Evolutionary conservation across 176 grass and related monocot genomes (phyloP).

Genomic region (Calamus simplicifolius): DNA sequence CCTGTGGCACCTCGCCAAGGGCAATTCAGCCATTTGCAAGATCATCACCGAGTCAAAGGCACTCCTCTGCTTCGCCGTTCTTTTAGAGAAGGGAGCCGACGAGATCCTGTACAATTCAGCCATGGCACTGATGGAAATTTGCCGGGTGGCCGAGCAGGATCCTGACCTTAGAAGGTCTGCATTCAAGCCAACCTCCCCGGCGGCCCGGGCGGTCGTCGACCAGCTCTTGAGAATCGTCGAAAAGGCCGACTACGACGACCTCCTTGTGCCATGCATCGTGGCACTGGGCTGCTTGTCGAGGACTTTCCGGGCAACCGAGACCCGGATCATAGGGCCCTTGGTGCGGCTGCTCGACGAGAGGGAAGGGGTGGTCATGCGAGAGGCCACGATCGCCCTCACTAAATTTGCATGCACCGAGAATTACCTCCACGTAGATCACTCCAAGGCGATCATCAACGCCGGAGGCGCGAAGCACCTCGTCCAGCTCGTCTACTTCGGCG

Average conservation of each 20-base stretch:
- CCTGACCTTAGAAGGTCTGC: slow-evolving; percentile 63
- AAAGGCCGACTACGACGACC: slow-evolving; percentile 84
- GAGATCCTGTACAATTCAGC: slow-evolving; percentile 85
- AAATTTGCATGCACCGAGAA: slow-evolving; percentile 77
- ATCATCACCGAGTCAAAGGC: slow-evolving; percentile 97
- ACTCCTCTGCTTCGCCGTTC: slow-evolving; percentile 78
- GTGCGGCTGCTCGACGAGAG: slow-evolving; percentile 86
- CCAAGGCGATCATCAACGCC: slow-evolving; percentile 68
- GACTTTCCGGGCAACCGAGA: slow-evolving; percentile 96
- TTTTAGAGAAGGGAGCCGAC: slow-evolving; percentile 72
- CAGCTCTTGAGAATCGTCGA: slow-evolving; percentile 75
- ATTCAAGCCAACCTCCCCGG: slow-evolving; percentile 83
- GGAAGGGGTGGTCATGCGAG: slow-evolving; percentile 58
- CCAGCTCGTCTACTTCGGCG: slow-evolving; percentile 86
- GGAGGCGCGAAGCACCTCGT: slow-evolving; percentile 82
- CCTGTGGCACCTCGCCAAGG: slow-evolving; percentile 71
- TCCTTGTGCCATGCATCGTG: slow-evolving; percentile 78
- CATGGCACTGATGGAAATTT: slow-evolving; percentile 97
- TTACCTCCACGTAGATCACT: slow-evolving; percentile 80
- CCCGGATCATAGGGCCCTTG: slow-evolving; percentile 71
- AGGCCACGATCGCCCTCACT: slow-evolving; percentile 51
- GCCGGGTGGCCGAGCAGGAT: slow-evolving; percentile 63
- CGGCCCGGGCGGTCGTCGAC: slow-evolving; percentile 84
- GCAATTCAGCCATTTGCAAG: slow-evolving; percentile 77
- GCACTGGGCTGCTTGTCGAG: slow-evolving; percentile 81